phyloP scores from a whole-genome alignment of 345 rosid genomes.

The Trapa bicornis region DNA sequence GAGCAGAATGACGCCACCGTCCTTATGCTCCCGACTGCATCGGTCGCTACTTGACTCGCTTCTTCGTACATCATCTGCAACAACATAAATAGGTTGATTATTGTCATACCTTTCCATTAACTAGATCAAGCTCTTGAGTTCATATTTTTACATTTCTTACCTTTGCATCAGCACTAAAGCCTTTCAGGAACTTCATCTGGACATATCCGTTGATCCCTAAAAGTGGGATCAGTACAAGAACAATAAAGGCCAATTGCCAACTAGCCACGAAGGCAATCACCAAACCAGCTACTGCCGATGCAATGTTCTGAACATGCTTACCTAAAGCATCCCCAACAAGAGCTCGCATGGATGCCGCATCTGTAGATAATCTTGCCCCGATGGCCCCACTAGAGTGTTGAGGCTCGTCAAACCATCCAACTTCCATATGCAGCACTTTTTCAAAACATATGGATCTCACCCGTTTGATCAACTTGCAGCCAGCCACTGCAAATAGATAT shows the following conservation, averaged over 20 bases:
- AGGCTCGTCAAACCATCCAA: conserved; percentile 77
- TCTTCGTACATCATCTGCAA: conserved; percentile 73
- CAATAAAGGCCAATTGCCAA: conserved; percentile 60
- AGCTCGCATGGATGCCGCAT: conserved; percentile 64
- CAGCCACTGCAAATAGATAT: conserved; percentile 61
- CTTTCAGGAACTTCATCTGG: conserved; percentile 60
- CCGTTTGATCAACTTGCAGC: conserved; percentile 49
- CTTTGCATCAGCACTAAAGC: conserved; percentile 79
- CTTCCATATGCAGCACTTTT: conserved; percentile 77
- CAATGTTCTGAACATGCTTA: conserved; percentile 44
- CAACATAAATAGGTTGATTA: neutral
- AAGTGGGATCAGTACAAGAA: conserved; percentile 53
- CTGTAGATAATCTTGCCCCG: conserved; percentile 86
- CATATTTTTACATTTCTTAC: conserved; percentile 17
- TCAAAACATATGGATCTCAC: conserved; percentile 64
- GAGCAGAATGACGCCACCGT: conserved; percentile 85
- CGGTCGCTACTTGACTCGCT: conserved; percentile 84
- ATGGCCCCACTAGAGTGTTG: conserved; percentile 68
- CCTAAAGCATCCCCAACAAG: conserved; percentile 71
- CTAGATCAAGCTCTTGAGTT: neutral
- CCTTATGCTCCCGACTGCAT: conserved; percentile 80
- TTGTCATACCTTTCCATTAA: neutral
- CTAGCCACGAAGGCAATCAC: conserved; percentile 66
- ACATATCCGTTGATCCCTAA: conserved; percentile 47
- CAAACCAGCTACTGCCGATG: conserved; percentile 52